phyloP scores from a whole-genome alignment of 2,329 filamentous ascomycete species.

The Trichoderma simmonsii region DNA sequence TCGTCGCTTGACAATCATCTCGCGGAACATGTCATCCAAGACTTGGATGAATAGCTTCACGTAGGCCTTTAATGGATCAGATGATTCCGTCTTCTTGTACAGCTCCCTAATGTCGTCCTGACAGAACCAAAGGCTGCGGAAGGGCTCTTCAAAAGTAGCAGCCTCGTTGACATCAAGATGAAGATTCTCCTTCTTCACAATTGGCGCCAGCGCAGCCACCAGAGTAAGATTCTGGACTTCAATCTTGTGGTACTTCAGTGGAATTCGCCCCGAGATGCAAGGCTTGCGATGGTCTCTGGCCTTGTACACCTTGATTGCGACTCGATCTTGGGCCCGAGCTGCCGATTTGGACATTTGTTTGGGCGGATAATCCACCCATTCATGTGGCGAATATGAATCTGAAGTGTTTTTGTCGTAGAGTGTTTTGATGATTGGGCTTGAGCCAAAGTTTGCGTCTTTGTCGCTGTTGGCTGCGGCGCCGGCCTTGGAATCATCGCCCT shows the following conservation, averaged over 20 bases:
- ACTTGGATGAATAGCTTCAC: slow-evolving; percentile 40
- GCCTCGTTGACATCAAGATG: slow-evolving; percentile 38
- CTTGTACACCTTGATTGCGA: slow-evolving; percentile 47
- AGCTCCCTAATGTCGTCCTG: slow-evolving; percentile 40
- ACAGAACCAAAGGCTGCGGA: slow-evolving; percentile 43
- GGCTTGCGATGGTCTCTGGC: slow-evolving; percentile 42
- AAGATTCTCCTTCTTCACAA: slow-evolving; percentile 41
- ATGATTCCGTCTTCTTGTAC: slow-evolving; percentile 26
- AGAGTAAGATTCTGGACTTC: slow-evolving; percentile 43
- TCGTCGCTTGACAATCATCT: slow-evolving; percentile 35
- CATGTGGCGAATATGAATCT: slow-evolving; percentile 22
- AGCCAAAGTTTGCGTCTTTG: slow-evolving; percentile 30
- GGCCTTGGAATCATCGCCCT: neutral
- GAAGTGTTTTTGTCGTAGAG: slow-evolving; percentile 38
- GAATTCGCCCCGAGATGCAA: slow-evolving; percentile 36
- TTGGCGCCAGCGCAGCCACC: slow-evolving; percentile 41
- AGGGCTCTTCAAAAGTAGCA: slow-evolving; percentile 39
- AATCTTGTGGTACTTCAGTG: slow-evolving; percentile 40
- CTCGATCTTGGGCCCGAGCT: slow-evolving; percentile 35
- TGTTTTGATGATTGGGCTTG: slow-evolving; percentile 35
- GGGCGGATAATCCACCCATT: slow-evolving; percentile 43
- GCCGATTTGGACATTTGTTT: slow-evolving; percentile 40
- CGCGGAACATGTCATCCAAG: slow-evolving; percentile 43
- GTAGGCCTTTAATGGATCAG: slow-evolving; percentile 34
- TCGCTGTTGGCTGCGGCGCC: neutral